Percentiles rank a stretch among this genome's conserved stretches.
phyloP scores from a whole-genome alignment of 768 basidiomycete species.

The Termitomyces heimii region DNA sequence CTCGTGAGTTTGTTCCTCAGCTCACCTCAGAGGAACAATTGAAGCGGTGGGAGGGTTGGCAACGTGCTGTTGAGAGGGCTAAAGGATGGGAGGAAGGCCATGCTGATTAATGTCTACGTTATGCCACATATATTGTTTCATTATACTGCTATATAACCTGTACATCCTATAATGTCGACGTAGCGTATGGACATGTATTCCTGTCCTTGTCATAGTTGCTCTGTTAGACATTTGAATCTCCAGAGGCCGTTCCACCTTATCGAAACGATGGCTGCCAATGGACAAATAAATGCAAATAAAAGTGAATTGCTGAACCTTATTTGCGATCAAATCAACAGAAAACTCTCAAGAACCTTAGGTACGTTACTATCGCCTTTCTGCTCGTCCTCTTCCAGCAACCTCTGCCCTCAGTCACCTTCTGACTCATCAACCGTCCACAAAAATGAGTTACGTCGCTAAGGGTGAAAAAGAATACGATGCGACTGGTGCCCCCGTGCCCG shows the following conservation, averaged over 20 bases:
- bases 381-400: constrained; percentile 1
- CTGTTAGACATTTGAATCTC: background rate
- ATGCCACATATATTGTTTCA: background rate
- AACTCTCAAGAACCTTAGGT: constrained; percentile 37
- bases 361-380: constrained; percentile 12
- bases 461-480: constrained; percentile 98
- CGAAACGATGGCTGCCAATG: background rate
- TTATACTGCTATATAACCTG: background rate
- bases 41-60: constrained; percentile 77
- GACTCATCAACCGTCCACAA: constrained; percentile 48
- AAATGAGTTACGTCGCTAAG: constrained; percentile 99
- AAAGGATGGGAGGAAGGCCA: constrained; percentile 72
- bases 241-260: background rate
- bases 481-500: constrained; percentile 76
- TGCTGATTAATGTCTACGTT: constrained; percentile 14
- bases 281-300: constrained; percentile 9
- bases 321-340: constrained; percentile 33
- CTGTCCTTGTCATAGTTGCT: background rate
- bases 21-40: constrained; percentile 48
- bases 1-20: constrained; percentile 57
- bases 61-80: constrained; percentile 81
- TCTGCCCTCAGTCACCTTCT: constrained; percentile 64
- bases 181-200: background rate
- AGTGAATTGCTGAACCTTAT: constrained; percentile 27
- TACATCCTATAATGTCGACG: background rate